Evolutionary conservation across 164 flowering plant species (phyloP), one percentile per base, ranked within the genome.

Genomic region (Magnolia kwangsiensis): DNA sequence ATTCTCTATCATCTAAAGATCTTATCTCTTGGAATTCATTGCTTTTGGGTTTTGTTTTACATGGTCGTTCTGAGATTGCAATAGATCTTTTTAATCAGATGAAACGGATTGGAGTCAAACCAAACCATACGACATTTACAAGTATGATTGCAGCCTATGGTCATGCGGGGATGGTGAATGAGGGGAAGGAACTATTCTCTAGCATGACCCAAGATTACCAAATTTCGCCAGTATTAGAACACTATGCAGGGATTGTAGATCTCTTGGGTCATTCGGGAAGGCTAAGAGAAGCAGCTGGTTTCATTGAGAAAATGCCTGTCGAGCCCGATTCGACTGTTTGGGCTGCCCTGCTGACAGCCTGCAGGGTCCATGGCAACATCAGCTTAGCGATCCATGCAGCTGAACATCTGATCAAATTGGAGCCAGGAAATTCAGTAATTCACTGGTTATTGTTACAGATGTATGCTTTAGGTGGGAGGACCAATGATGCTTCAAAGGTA

Each of bases 21-120:
- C 49, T 74, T 37, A 78, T 82, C 61, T 72, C 85, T 8, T 82
- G 81, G 81, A 82, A 82, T 72, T 75, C 82, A 7, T 23, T 82
- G 50, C 69, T 82, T 61, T 68, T 79, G n/a, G 81, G 82, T 78
- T 80, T 78, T 51, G 75, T 73, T 8, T 20, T 80, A 18, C 81
- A 82, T 71, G 85, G 85, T 55, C 75, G 50, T 16, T 73, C 77
- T 16, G 23, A 70, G 11, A 59, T 50, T 50, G 77, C 77, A 13
- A 58, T 78, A 64, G 74, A 78, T 20, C 64, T 80, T 21, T 78
- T 82, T 20, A 50, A 78, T 61, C 73, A 18, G 23, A 78, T 82
- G 85, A 80, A 21, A 29, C 27, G 19, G 11, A 27, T 18, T 49
- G 82, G 82, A 27, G 14, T 76, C 16, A 71, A 75, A 55, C 82